A percentile compares a stretch with the other conserved stretches of the same genome.
Evolutionary conservation across 2,329 filamentous ascomycete genomes (phyloP).

Genomic region (Pleoardoris graminearum): DNA sequence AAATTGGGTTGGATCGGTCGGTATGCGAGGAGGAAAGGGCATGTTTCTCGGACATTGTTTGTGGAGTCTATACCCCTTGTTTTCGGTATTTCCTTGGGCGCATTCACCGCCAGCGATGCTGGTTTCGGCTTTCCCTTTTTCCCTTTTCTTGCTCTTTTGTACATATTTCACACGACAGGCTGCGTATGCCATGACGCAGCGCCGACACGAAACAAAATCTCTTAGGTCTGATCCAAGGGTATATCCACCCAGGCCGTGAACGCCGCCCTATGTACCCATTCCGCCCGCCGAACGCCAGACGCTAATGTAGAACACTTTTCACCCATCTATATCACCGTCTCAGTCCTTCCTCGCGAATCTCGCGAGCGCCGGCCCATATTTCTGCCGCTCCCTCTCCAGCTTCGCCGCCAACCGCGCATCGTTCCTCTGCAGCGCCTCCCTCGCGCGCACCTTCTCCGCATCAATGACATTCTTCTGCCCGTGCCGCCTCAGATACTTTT

Average conservation of each 20-base stretch:
- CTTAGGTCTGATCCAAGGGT: not conserved
- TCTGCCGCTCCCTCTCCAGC: constrained; percentile 58
- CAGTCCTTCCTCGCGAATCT: constrained; percentile 75
- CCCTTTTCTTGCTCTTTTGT: not conserved
- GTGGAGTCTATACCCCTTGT: constrained; percentile 9
- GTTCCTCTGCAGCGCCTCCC: constrained; percentile 74
- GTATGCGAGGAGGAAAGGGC: not conserved
- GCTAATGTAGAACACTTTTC: not conserved
- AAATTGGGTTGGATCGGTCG: not conserved
- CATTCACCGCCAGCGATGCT: not conserved
- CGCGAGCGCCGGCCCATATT: constrained; percentile 82
- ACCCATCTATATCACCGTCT: constrained; percentile 2
- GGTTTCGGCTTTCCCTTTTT: not conserved
- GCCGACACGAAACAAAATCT: not conserved
- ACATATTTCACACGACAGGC: not conserved
- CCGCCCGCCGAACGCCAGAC: not conserved
- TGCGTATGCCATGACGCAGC: not conserved
- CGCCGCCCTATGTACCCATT: not conserved
- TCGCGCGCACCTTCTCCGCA: constrained; percentile 84
- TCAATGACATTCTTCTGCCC: constrained; percentile 92
- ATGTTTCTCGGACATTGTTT: not conserved
- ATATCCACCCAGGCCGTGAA: not conserved
- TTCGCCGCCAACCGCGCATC: constrained; percentile 66
- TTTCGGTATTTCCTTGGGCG: not conserved
- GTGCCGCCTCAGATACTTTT: constrained; percentile 90